Percentiles rank a stretch among this genome's conserved stretches.
Conservation (phyloP, 176 grass and related monocot species). For the Puccinellia tenuiflora region DNA sequence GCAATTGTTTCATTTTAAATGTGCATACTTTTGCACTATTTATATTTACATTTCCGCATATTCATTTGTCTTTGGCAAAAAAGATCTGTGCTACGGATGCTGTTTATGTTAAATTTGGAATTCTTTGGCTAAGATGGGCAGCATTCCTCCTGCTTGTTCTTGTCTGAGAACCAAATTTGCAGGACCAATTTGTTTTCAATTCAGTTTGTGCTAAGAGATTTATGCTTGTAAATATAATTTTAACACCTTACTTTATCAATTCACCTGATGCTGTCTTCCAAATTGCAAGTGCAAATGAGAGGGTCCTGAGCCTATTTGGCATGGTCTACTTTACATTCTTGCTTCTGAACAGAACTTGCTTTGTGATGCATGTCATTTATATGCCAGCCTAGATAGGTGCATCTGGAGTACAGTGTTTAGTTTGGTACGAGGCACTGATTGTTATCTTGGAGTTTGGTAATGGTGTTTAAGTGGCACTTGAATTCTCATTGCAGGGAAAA, state of each 20-base stretch:
- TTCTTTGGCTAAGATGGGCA: background rate
- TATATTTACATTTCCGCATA: background rate
- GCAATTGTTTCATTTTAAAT: background rate
- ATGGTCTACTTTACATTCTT: background rate
- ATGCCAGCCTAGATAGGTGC: background rate
- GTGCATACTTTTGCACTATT: background rate
- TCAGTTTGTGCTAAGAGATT: background rate
- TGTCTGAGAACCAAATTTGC: conserved; percentile 1
- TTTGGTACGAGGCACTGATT: background rate
- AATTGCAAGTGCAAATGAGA: background rate
- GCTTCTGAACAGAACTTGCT: background rate
- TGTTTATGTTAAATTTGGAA: background rate
- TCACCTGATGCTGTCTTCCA: background rate
- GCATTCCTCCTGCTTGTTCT: background rate
- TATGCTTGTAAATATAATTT: background rate
- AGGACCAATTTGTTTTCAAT: background rate
- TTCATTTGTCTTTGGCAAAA: background rate
- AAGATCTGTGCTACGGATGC: background rate
- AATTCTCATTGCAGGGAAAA: conserved; percentile 42
- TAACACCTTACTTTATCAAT: background rate
- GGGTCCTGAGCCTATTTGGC: background rate
- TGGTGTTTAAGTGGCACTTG: background rate
- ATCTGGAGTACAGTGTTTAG: background rate
- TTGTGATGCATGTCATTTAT: conserved; percentile 7
- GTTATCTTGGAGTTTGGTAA: conserved; percentile 2